Conservation (phyloP, 2,329 filamentous ascomycete species). For the Chaetomiaceae sp. region DNA sequence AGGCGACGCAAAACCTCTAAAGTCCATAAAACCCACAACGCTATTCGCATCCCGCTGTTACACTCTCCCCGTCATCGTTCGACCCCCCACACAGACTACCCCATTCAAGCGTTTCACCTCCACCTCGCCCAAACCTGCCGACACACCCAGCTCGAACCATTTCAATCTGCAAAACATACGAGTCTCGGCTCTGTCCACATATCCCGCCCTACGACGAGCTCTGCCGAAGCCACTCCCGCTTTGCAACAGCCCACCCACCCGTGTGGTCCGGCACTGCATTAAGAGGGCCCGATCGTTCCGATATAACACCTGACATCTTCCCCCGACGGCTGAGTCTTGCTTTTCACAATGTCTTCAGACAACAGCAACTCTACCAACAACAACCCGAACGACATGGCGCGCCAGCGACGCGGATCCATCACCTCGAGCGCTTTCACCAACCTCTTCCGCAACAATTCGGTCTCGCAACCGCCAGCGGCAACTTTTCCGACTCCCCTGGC, state of each 20-base stretch:
- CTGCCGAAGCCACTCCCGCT: conserved; percentile 11
- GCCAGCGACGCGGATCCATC: conserved; percentile 45
- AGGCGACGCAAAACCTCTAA: too few species aligned
- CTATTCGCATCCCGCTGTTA: conserved; percentile 8
- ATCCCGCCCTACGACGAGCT: not conserved
- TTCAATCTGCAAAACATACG: conserved; percentile 22
- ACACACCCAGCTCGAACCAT: conserved; percentile 22
- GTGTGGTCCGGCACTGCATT: conserved; percentile 5
- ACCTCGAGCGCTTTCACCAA: conserved; percentile 53
- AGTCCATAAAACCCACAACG: not conserved
- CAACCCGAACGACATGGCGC: conserved; percentile 26
- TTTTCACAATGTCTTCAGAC: conserved; percentile 30
- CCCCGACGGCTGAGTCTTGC: not conserved
- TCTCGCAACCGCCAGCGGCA: conserved; percentile 37
- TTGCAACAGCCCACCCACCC: conserved; percentile 13
- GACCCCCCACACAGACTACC: conserved; percentile 17
- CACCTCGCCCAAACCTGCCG: conserved; percentile 7
- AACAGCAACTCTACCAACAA: conserved; percentile 31
- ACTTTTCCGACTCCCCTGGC: conserved; percentile 42
- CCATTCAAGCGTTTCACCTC: conserved; percentile 24
- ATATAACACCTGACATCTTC: conserved; percentile 11
- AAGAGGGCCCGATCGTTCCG: not conserved
- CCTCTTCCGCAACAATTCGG: conserved; percentile 55
- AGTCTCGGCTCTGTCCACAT: conserved; percentile 6
- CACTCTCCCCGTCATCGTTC: conserved; percentile 22